Evolutionary conservation across 2,329 filamentous ascomycete genomes (phyloP).

Genomic region (Pseudogymnoascus sp.): DNA sequence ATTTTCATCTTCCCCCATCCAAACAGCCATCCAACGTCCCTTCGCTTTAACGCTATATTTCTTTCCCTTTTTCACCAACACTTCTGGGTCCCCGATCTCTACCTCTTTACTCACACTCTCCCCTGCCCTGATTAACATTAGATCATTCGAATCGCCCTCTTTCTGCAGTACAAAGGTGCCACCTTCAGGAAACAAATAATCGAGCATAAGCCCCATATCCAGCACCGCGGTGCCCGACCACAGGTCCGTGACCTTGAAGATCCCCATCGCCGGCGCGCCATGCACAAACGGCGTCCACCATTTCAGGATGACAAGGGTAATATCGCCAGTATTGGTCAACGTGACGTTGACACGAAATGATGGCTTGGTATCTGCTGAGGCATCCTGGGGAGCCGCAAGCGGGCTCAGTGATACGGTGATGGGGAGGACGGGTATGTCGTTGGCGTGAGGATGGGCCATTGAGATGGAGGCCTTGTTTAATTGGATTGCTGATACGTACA

Average conservation of each 20-base stretch:
- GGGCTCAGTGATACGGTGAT: neutral
- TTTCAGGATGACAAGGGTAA: constrained; percentile 27
- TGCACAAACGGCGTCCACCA: constrained; percentile 32
- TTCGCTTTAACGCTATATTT: constrained; percentile 27
- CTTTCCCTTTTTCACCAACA: constrained; percentile 24
- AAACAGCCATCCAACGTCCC: constrained; percentile 31
- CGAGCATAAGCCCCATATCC: neutral
- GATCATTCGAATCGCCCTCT: neutral
- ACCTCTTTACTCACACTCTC: constrained; percentile 20
- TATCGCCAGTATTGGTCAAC: constrained; percentile 23
- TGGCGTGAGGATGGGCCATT: neutral
- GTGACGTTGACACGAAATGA: constrained; percentile 12
- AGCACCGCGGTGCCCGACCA: neutral
- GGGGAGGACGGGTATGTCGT: neutral
- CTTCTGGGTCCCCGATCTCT: constrained; percentile 20
- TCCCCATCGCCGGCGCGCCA: constrained; percentile 24
- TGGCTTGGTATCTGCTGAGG: neutral
- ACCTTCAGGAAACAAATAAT: neutral
- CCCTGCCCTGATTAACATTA: constrained; percentile 12
- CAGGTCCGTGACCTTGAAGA: constrained; percentile 24
- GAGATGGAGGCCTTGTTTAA: neutral
- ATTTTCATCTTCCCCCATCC: constrained; percentile 17
- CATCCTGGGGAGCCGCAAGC: neutral
- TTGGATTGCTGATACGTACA: neutral
- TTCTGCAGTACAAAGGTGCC: neutral